phyloP scores from a whole-genome alignment of 73 alveolate genomes.

The Paramecium sonneborni region DNA sequence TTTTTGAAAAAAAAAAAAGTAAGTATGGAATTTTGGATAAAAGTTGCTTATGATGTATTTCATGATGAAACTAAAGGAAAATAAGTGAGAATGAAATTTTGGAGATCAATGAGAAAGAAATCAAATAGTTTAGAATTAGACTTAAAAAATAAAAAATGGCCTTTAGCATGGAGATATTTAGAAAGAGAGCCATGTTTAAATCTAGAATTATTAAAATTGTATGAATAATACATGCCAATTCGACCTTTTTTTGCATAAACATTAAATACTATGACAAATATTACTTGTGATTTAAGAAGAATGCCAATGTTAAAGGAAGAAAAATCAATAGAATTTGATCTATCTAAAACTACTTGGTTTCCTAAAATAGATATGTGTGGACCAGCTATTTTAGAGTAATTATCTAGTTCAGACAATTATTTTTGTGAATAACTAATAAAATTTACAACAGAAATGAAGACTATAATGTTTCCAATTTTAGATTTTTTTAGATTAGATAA shows the following conservation, averaged over 20 bases:
- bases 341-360: not conserved
- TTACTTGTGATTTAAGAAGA: conserved; percentile 8
- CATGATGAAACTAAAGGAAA: conserved; percentile 18
- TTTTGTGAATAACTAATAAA: not conserved
- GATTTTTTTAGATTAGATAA: not conserved
- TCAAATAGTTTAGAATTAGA: not conserved
- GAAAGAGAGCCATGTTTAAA: conserved; percentile 12
- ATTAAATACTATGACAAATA: not conserved
- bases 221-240: conserved; percentile 16
- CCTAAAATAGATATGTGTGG: not conserved
- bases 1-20: not conserved
- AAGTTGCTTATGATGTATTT: conserved; percentile 39
- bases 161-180: conserved; percentile 13
- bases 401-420: not conserved
- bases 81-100: conserved; percentile 14
- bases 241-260: not conserved
- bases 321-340: not conserved
- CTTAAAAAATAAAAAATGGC: conserved; percentile 4
- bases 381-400: not conserved
- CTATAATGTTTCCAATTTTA: not conserved
- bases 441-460: not conserved
- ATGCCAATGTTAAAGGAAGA: conserved; percentile 24
- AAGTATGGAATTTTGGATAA: conserved; percentile 11
- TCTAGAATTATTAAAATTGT: not conserved
- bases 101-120: conserved; percentile 15